These are phyloP conservation scores for Zymoseptoria crescenta DNA, from an alignment of 2,329 filamentous ascomycete genomes.

Conservation along the genomic window DNA sequence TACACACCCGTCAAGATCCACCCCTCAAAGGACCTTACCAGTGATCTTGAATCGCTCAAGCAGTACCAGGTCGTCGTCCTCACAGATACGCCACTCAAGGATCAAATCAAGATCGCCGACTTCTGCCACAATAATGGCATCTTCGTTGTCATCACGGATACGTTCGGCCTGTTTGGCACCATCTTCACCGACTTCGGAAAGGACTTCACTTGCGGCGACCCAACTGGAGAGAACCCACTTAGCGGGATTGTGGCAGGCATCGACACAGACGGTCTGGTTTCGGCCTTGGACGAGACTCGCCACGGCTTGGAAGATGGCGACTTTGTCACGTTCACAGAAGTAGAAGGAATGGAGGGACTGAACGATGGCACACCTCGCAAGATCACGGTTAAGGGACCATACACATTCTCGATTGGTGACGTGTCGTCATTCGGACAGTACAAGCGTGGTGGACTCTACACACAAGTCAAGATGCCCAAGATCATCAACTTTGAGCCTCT, in stretches of 20 bases:
- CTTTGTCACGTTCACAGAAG: conserved; percentile 86
- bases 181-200: conserved; percentile 97
- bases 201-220: conserved; percentile 82
- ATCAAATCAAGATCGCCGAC: conserved; percentile 77
- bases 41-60: conserved; percentile 73
- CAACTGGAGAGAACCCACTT: conserved; percentile 80
- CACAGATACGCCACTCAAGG: conserved; percentile 71
- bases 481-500: conserved; percentile 81
- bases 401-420: conserved; percentile 95
- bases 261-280: conserved; percentile 82
- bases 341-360: conserved; percentile 83
- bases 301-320: conserved; percentile 96
- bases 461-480: conserved; percentile 98
- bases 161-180: conserved; percentile 86
- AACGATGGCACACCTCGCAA: conserved; percentile 81
- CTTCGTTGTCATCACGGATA: conserved; percentile 79
- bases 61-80: conserved; percentile 89
- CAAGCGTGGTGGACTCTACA: conserved; percentile 78
- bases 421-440: conserved; percentile 83
- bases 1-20: conserved; percentile 88
- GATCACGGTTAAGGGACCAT: conserved; percentile 86
- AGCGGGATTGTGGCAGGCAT: conserved; percentile 87
- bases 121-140: conserved; percentile 94
- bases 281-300: conserved; percentile 85
- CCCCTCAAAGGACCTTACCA: conserved; percentile 54